A percentile compares a stretch with the other conserved stretches of the same genome.
Evolutionary conservation across 805 yeast genomes (phyloP).

Genomic region (Maudiozyma barnettii): DNA sequence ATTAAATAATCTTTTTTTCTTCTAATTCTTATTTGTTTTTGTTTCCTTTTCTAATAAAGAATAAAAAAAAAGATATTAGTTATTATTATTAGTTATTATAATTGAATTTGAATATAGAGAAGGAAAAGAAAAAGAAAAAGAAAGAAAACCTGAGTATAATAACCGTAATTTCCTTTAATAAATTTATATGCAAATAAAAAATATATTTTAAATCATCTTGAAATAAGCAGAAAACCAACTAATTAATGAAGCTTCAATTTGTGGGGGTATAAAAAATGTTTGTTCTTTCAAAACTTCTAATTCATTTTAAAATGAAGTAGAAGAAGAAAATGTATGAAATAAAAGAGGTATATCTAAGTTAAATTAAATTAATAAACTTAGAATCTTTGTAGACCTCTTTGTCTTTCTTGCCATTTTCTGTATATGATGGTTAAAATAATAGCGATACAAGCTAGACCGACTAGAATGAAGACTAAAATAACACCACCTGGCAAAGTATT

Average conservation of each 20-base stretch:
- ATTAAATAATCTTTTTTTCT: too few relatives aligned
- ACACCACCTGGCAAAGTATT: constrained; percentile 61
- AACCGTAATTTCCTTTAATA: neutral
- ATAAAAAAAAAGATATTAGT: neutral
- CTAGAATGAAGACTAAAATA: constrained; percentile 50
- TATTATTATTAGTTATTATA: neutral
- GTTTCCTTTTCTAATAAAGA: neutral
- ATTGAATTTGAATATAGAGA: neutral
- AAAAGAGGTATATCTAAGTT: neutral
- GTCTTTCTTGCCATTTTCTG: constrained; percentile 31
- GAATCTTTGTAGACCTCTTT: constrained; percentile 32
- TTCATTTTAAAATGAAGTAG: too few relatives aligned
- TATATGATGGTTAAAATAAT: constrained; percentile 23
- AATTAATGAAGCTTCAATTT: too few relatives aligned
- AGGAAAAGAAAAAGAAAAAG: neutral
- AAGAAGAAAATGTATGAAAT: too few relatives aligned
- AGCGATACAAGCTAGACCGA: constrained; percentile 29
- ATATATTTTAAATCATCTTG: too few relatives aligned
- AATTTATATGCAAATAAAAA: too few relatives aligned
- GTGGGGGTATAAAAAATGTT: too few relatives aligned
- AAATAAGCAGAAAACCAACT: too few relatives aligned
- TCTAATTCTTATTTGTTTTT: too few relatives aligned
- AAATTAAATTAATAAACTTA: constrained; percentile 4
- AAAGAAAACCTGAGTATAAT: neutral
- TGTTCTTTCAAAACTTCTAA: too few relatives aligned